Evolutionary conservation across 2,329 filamentous ascomycete genomes (phyloP).

Genomic region (Fusarium sulawesiense): DNA sequence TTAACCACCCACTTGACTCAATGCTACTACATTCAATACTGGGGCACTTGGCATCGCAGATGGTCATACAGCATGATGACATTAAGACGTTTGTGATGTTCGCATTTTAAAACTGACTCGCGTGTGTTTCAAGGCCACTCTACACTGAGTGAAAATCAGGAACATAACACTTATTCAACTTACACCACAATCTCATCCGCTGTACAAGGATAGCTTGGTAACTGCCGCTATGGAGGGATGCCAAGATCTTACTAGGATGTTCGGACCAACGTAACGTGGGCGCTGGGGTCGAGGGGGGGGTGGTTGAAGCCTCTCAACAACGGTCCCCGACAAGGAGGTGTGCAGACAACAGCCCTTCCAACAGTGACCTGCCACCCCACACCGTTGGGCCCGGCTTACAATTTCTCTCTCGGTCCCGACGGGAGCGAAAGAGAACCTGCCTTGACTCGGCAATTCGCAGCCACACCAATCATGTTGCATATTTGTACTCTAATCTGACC

Average conservation of each 20-base stretch:
- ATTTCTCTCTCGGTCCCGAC: constrained; percentile 44
- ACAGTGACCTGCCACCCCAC: constrained; percentile 34
- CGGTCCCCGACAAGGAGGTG: constrained; percentile 22
- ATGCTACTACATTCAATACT: constrained; percentile 5
- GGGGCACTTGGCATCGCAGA: not conserved
- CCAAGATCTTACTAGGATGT: constrained; percentile 37
- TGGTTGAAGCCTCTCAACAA: constrained; percentile 7
- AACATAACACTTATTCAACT: constrained; percentile 19
- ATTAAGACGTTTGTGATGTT: not conserved
- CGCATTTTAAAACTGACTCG: not conserved
- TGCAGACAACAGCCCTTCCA: constrained; percentile 16
- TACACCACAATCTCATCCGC: constrained; percentile 20
- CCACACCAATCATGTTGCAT: constrained; percentile 36
- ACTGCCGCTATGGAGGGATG: constrained; percentile 33
- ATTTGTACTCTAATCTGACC: constrained; percentile 8
- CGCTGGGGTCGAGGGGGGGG: constrained; percentile 25
- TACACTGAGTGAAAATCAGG: constrained; percentile 8
- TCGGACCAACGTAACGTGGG: constrained; percentile 44
- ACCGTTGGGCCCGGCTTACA: constrained; percentile 35
- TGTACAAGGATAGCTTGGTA: constrained; percentile 32
- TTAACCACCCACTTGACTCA: constrained; percentile 28
- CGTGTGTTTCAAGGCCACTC: not conserved
- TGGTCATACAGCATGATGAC: not conserved
- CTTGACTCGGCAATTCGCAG: constrained; percentile 39
- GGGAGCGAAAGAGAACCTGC: constrained; percentile 37